Evolutionary conservation across 768 basidiomycete genomes (phyloP), one percentile per base, ranked within the genome.

Genomic region (Amanita phalloides): DNA sequence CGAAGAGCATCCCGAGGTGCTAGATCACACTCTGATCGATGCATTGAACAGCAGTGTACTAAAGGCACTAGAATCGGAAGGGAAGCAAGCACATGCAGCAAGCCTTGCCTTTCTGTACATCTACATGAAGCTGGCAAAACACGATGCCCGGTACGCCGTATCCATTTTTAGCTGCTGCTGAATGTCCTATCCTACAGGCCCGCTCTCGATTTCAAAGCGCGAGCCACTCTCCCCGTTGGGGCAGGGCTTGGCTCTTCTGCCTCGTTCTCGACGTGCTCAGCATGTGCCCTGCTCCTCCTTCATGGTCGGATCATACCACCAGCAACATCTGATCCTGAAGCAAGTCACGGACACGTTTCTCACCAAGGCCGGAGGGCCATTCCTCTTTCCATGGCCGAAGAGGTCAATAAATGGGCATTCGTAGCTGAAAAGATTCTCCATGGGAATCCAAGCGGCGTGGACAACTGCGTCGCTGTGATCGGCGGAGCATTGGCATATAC

Each of bases 231-330:
- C 4, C 96, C 96, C 26, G 84, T 98, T 53, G 87, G 90, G 6
- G 96, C 96, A 13, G 96, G 96, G 43, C 83, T 98, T 45, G 96
- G 96, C 21, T 98, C 95, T 10, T 96, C 93, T 20, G 96, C 96
- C 6, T 91, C 96, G 21, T 97, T 86, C 71, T 97, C 94, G 3
- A 81, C 84, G 17, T 96, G 94, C 63, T 71, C 86, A 42, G 82
- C 92, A 8, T 83, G 89, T 1, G 72, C 89, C 4, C 72, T 95
- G 41, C 78, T 97, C 35, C 74, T 94, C 45, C 74, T 86, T 11
- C 81, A 89, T 63, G 71, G 74, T 44, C 84, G 83, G 56, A 81
- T 96, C 61, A 67, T 58, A 39, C 65, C 68, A 36, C 79, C 79
- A 20, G 67, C 67, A 25, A 72, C 71, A 21, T 70, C 75, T 17